phyloP scores from a whole-genome alignment of 305 asterid species.

The Vinca major region DNA sequence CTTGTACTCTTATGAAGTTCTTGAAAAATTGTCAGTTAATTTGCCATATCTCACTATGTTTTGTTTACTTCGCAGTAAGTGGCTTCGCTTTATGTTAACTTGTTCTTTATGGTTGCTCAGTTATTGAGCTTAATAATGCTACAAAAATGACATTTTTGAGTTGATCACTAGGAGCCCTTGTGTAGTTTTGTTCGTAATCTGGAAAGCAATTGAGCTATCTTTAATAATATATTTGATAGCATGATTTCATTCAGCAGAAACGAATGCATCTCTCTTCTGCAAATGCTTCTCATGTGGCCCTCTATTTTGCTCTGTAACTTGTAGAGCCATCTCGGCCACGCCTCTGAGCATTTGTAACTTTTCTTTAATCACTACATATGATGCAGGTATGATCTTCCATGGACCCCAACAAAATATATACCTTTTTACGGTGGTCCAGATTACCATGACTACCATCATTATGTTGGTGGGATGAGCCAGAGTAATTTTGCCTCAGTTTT shows the following conservation, averaged over 20 bases:
- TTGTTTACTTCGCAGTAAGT: neutral
- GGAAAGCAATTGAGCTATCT: neutral
- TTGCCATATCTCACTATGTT: neutral
- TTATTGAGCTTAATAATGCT: neutral
- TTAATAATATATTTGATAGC: neutral
- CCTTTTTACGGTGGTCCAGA: constrained; percentile 98
- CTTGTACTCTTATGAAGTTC: neutral
- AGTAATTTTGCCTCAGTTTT: constrained; percentile 86
- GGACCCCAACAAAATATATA: constrained; percentile 76
- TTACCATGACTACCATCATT: constrained; percentile 91
- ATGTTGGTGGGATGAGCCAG: constrained; percentile 82
- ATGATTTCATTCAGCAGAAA: neutral
- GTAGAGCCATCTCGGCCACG: neutral
- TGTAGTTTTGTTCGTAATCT: neutral
- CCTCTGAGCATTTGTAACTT: neutral
- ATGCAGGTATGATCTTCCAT: constrained; percentile 60
- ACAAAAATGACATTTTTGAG: neutral
- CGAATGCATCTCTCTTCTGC: neutral
- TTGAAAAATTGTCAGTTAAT: neutral
- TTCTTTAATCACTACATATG: constrained; percentile 2
- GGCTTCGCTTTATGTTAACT: neutral
- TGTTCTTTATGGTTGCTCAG: neutral
- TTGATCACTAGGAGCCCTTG: neutral
- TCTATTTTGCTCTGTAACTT: neutral
- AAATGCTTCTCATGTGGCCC: neutral